Base-by-base conservation (phyloP, 257 asterid species). In the Striga asiatica region DNA sequence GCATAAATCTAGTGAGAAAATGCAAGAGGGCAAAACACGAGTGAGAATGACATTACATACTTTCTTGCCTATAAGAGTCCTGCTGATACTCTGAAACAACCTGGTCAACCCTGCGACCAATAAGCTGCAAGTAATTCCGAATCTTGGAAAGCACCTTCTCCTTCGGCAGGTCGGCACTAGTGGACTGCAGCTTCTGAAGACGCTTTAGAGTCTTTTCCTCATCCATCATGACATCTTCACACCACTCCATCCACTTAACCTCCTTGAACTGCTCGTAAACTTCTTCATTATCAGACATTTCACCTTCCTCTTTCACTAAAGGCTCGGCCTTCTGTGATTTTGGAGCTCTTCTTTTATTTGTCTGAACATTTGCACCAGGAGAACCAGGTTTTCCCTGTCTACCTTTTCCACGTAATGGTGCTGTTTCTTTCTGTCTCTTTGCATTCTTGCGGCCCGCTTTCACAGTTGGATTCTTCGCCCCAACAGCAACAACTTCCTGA, bases 241-340 rank as follows among this genome's bases (percentile, higher is more conserved):
- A 92, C 99, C 99, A 92, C 72, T 92, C 97, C 84, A 67, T 81
- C 99, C 97, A 88, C 71, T 92, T 92, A 46, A 81, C 97, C 77
- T 84, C 99, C 78, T 88, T 92, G 75, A 92, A 92, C 71, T 85
- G 94, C 83, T 88, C 95, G 45, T 83, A 92, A 24, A 92, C 93
- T 72, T 79, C 99, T 52, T 85, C 99, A 59, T 74, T 76, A 53
- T 81, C 97, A 32, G 99, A 92, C 97, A 92, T 92, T 74, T 92
- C 99, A 58, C 99, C 99, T 71, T 92, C 99, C 80, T 92, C 99
- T 80, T 92, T 92, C 57, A 84, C 88, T 69, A 88, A 72, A 37
- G 87, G 82, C 68, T 85, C 97, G 28, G 53, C 71, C 75, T 83
- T 92, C 68, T 81, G 93, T 52, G 84, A 69, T 68, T 73, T 88